phyloP scores from a whole-genome alignment of 768 basidiomycete species.

The Rhizopogon salebrosus region DNA sequence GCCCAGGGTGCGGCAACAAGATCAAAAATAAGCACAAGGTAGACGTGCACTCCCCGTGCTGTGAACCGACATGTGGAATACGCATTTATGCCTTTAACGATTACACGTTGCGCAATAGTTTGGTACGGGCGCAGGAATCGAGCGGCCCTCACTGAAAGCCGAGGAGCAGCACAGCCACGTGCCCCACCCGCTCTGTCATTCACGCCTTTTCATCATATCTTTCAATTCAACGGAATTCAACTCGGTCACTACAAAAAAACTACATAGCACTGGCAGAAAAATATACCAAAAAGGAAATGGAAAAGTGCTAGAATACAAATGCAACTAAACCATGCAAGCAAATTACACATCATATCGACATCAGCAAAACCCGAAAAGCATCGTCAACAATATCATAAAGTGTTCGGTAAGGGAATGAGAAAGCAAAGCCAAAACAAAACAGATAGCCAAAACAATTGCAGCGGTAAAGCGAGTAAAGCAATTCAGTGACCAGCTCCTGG shows the following conservation, averaged over 20 bases:
- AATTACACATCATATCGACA: too few relatives aligned
- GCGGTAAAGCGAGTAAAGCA: not conserved
- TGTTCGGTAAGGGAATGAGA: not conserved
- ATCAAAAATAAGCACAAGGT: constrained; percentile 1
- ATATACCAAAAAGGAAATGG: not conserved
- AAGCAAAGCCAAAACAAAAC: too few relatives aligned
- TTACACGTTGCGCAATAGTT: not conserved
- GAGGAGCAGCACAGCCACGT: constrained; percentile 2
- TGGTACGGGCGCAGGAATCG: constrained; percentile 1
- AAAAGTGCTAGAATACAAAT: not conserved
- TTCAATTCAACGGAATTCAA: not conserved
- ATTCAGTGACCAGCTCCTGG: not conserved
- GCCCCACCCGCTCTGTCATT: not conserved
- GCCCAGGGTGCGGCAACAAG: not conserved
- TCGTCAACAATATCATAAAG: not conserved
- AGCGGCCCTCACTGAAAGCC: not conserved
- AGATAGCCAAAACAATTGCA: not conserved
- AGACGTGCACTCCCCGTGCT: not conserved
- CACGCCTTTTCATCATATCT: not conserved
- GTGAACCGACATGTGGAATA: constrained; percentile 22
- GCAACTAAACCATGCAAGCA: not conserved
- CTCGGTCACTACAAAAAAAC: not conserved
- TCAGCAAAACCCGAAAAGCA: not conserved
- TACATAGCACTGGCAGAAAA: not conserved
- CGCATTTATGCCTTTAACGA: constrained; percentile 14